Evolutionary conservation across 179 eudicot genomes (phyloP).

Genomic region (Corrigiola litoralis): DNA sequence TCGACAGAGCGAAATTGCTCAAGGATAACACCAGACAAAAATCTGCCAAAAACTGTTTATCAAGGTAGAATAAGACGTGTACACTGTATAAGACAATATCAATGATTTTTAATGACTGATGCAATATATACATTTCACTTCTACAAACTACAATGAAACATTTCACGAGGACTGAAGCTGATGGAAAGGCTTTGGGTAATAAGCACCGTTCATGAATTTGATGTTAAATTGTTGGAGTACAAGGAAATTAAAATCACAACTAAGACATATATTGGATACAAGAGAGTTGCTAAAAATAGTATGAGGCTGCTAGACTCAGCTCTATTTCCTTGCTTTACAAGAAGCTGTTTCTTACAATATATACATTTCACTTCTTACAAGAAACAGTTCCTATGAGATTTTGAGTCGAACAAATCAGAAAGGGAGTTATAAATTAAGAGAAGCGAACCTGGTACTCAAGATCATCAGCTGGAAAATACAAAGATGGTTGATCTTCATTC

Average conservation of each 20-base stretch:
- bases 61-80: background rate
- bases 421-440: background rate
- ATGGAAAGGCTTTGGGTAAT: no score
- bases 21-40: background rate
- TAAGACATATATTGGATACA: no score
- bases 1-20: background rate
- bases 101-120: no score
- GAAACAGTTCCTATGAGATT: background rate
- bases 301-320: background rate
- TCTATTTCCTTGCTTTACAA: background rate
- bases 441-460: slow-evolving; percentile 72
- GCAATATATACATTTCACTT: no score
- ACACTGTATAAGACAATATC: background rate
- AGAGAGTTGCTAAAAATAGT: no score
- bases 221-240: background rate
- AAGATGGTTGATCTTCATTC: slow-evolving; percentile 54
- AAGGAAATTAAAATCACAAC: background rate
- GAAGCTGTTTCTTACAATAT: background rate
- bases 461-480: slow-evolving; percentile 74
- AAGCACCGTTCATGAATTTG: no score
- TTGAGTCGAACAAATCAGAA: slow-evolving; percentile 1
- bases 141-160: background rate
- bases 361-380: background rate
- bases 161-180: no score
- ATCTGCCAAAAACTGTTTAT: background rate